These are phyloP conservation scores for Nakaseomyces bracarensis DNA, from an alignment of 1,139 yeast species.

Conservation along the genomic window DNA sequence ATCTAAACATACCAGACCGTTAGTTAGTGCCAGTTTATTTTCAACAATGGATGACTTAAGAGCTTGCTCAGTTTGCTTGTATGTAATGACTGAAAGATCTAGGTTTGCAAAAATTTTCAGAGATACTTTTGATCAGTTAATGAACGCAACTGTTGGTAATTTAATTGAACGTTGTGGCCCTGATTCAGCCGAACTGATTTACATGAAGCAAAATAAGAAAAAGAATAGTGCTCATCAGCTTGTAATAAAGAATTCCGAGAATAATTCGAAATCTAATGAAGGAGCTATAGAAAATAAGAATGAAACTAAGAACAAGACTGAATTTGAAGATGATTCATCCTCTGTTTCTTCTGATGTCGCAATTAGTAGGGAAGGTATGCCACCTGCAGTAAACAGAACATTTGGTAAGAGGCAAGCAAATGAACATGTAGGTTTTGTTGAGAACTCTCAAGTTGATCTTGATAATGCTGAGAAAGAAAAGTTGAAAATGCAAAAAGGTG, in stretches of 20 bases:
- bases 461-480: conserved; percentile 40
- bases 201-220: conserved; percentile 16
- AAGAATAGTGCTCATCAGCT: conserved; percentile 3
- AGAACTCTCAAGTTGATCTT: conserved; percentile 34
- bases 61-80: conserved; percentile 50
- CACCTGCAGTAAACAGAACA: conserved; percentile 45
- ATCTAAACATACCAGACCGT: conserved; percentile 47
- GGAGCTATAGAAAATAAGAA: not conserved
- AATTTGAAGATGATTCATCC: conserved; percentile 6
- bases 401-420: conserved; percentile 30
- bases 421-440: conserved; percentile 29
- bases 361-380: conserved; percentile 36
- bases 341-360: not conserved
- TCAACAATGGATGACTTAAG: conserved; percentile 49
- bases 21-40: conserved; percentile 43
- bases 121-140: conserved; percentile 53
- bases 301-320: conserved; percentile 5
- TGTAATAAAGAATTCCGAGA: not conserved
- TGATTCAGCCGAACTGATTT: conserved; percentile 43
- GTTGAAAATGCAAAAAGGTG: conserved; percentile 39
- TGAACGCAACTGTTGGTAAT: conserved; percentile 50
- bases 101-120: conserved; percentile 48
- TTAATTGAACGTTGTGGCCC: conserved; percentile 49
- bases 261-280: not conserved
- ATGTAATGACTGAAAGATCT: conserved; percentile 56